Percentiles rank a stretch among this genome's conserved stretches.
Evolutionary conservation across 2,329 filamentous ascomycete genomes (phyloP).

Genomic region (Ascocoryne sarcoides): DNA sequence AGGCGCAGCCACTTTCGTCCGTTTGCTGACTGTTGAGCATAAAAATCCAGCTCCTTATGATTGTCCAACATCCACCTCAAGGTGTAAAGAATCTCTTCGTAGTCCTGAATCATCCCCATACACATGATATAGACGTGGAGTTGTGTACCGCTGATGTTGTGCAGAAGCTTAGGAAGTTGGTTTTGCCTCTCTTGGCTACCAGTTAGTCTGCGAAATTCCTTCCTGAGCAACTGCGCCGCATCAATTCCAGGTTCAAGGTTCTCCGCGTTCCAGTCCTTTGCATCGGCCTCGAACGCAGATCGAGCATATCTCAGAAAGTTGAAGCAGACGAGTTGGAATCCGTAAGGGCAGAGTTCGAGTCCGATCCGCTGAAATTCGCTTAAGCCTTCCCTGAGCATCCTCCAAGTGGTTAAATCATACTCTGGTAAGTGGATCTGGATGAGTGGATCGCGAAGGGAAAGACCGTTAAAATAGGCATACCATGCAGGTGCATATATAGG

Average conservation of each 20-base stretch:
- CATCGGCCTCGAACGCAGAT: constrained; percentile 8
- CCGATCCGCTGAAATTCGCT: constrained; percentile 20
- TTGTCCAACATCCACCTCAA: constrained; percentile 50
- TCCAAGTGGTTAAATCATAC: constrained; percentile 23
- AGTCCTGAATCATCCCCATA: constrained; percentile 52
- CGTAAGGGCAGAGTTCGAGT: constrained; percentile 23
- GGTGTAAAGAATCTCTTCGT: constrained; percentile 46
- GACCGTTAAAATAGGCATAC: constrained; percentile 34
- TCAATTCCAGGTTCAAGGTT: constrained; percentile 3
- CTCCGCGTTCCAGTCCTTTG: not conserved
- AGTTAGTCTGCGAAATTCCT: constrained; percentile 25
- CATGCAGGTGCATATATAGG: constrained; percentile 30
- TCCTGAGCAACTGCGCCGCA: constrained; percentile 26
- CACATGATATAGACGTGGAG: constrained; percentile 55
- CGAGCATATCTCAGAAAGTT: constrained; percentile 20
- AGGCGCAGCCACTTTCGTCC: constrained; percentile 11
- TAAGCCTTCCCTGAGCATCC: constrained; percentile 14
- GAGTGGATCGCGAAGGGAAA: constrained; percentile 27
- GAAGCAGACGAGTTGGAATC: constrained; percentile 22
- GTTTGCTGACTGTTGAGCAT: constrained; percentile 14
- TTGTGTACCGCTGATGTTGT: constrained; percentile 37
- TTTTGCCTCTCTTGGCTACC: constrained; percentile 2
- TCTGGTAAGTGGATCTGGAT: constrained; percentile 13
- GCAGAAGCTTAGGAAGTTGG: constrained; percentile 29
- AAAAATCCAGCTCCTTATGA: constrained; percentile 29